Percentiles rank a stretch among this genome's conserved stretches.
These are phyloP conservation scores for Saussurea involucrata DNA, from an alignment of 129 eudicot species.

Conservation along the genomic window DNA sequence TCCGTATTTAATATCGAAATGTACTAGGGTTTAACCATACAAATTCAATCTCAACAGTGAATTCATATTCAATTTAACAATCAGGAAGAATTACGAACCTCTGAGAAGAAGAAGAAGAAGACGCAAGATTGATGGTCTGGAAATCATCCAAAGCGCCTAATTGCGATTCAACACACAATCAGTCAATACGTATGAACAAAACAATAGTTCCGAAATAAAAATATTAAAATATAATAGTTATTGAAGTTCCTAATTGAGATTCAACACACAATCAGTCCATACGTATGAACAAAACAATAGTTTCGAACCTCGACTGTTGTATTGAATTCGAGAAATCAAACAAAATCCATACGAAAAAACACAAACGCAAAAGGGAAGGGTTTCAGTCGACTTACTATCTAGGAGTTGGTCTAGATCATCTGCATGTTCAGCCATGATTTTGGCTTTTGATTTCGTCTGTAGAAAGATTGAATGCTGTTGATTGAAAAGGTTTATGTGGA, in stretches of 20 bases:
- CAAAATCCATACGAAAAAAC: background rate
- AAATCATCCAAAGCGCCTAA: conserved; percentile 98
- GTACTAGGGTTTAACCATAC: conserved; percentile 5
- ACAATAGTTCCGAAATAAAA: too few relatives aligned
- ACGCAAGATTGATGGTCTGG: conserved; percentile 70
- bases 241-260: conserved; percentile 49
- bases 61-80: background rate
- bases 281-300: background rate
- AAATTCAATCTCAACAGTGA: background rate
- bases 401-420: conserved; percentile 93
- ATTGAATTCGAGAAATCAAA: background rate
- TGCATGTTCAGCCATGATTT: conserved; percentile 54
- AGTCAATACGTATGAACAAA: background rate
- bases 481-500: conserved; percentile 6
- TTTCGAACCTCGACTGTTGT: background rate
- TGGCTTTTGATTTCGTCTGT: background rate
- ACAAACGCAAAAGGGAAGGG: background rate
- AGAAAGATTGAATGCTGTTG: background rate
- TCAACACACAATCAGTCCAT: background rate
- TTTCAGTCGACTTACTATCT: conserved; percentile 59
- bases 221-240: too few relatives aligned
- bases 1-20: background rate
- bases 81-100: conserved; percentile 36
- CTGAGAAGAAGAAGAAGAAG: conserved; percentile 62
- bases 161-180: background rate